Conservation (phyloP, 2,329 filamentous ascomycete genomes). For the Fusarium stilboides region DNA sequence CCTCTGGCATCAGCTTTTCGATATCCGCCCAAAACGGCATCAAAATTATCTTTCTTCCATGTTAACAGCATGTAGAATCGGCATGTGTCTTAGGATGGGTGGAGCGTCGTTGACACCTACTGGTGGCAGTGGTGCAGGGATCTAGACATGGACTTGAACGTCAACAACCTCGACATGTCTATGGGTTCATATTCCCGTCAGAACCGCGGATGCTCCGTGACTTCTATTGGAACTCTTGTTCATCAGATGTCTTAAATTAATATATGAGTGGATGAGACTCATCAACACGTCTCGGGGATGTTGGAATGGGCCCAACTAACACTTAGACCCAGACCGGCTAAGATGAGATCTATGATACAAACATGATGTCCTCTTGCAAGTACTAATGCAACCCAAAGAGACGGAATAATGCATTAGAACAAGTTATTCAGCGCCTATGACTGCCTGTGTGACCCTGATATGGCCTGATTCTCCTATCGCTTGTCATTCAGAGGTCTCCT, state of each 20-base stretch:
- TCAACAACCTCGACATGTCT: constrained; percentile 2
- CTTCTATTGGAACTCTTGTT: constrained; percentile 14
- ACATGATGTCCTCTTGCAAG: constrained; percentile 3
- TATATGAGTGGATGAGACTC: constrained; percentile 8
- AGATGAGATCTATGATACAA: constrained; percentile 44
- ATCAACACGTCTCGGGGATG: background rate
- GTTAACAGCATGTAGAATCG: constrained; percentile 12
- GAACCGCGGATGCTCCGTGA: background rate
- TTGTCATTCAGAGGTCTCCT: constrained; percentile 23
- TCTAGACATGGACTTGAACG: constrained; percentile 16
- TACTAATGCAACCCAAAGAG: constrained; percentile 30
- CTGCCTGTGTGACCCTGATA: constrained; percentile 35
- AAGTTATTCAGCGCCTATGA: constrained; percentile 22
- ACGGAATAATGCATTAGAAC: constrained; percentile 24
- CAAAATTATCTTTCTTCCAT: background rate
- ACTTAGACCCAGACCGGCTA: constrained; percentile 22
- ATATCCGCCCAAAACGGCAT: constrained; percentile 9
- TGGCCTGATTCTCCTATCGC: constrained; percentile 35
- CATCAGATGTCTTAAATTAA: background rate
- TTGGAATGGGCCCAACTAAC: background rate
- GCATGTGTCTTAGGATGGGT: constrained; percentile 25
- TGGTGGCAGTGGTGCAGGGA: constrained; percentile 14
- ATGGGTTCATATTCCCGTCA: background rate
- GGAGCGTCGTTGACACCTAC: constrained; percentile 15
- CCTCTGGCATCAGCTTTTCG: constrained; percentile 24